Base-by-base conservation (phyloP, 331 rosid species). In the Malus hybrid region DNA sequence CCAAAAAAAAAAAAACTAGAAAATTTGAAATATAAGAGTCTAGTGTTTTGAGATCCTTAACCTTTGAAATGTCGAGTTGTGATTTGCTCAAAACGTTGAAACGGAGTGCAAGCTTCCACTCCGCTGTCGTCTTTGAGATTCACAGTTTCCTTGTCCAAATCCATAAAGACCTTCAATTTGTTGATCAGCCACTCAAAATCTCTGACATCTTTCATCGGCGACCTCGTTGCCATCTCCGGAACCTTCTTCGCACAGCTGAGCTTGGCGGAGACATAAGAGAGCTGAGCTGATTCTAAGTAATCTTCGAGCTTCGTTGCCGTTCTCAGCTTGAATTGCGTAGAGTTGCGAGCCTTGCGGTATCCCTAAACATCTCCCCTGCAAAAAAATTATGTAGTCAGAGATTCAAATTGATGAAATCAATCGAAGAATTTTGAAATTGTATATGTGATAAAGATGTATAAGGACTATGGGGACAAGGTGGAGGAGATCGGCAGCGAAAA, bases 231-330 rank as follows among this genome's bases (percentile, higher is more conserved):
- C 14, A 1, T 4, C 81, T 72, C 64, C 7, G 32, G 39, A 63
- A 27, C 5, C 79, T 81, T 84, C 57, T 71, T 73, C 9, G 9
- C 32, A 3, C 68, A 27, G 42, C 74, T 27, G 68, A 81, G 76
- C 67, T 72, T 81, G 48, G 71, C 62, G 3, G 80, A 71, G 72
- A 68, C 28, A 15, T 76, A 74, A 16, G 81, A 57, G 27, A 84
- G 85, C 68, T 75, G 79, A 72, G 29, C 66, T 50, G 76, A 82
- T 61, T 84, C 85, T 68, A 81, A 68, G 67, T 78, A 81, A 55
- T 85, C 85, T 59, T 72, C 85, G 19, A 81, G 83, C 62, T 81
- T 67, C 27, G 2, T 4, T 55, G 66, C 68, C 79, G 3, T 29
- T 22, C 32, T 63, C 56, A 52, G 24, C 42, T 39, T 31, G 32